These are phyloP conservation scores for Lactifluus rugatus DNA, from an alignment of 768 basidiomycete species.

Conservation along the genomic window DNA sequence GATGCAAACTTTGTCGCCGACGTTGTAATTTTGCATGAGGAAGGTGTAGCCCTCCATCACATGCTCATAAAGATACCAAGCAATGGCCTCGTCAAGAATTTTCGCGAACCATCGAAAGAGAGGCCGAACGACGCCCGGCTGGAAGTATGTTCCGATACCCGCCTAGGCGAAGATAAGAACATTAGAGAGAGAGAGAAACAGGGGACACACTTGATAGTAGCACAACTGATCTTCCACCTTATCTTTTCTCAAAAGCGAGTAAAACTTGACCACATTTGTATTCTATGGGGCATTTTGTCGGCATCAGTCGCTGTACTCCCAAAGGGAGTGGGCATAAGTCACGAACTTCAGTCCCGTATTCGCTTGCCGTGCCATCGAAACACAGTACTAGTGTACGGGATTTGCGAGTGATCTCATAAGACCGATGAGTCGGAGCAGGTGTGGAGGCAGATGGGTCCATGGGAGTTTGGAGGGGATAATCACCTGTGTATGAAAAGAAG, in stretches of 20 bases:
- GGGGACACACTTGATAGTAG: conserved; percentile 56
- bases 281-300: conserved; percentile 23
- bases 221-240: conserved; percentile 28
- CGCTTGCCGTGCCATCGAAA: conserved; percentile 17
- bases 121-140: conserved; percentile 60
- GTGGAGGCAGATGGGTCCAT: neutral
- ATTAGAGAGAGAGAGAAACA: neutral
- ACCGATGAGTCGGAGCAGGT: neutral
- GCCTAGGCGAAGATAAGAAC: conserved; percentile 25
- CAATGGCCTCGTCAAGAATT: conserved; percentile 56
- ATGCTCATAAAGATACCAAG: conserved; percentile 68
- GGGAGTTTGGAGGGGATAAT: neutral
- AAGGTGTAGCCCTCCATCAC: conserved; percentile 69
- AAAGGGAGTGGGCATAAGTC: too few relatives aligned
- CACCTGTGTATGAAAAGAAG: neutral
- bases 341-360: conserved; percentile 2
- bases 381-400: conserved; percentile 17
- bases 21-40: conserved; percentile 68
- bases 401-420: conserved; percentile 17
- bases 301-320: neutral
- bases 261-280: conserved; percentile 34
- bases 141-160: conserved; percentile 41
- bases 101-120: conserved; percentile 49
- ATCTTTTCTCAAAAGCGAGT: conserved; percentile 31
- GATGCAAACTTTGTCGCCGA: conserved; percentile 64